These are phyloP conservation scores for Aspergillus proliferans DNA, from an alignment of 2,329 filamentous ascomycete genomes.

Conservation along the genomic window DNA sequence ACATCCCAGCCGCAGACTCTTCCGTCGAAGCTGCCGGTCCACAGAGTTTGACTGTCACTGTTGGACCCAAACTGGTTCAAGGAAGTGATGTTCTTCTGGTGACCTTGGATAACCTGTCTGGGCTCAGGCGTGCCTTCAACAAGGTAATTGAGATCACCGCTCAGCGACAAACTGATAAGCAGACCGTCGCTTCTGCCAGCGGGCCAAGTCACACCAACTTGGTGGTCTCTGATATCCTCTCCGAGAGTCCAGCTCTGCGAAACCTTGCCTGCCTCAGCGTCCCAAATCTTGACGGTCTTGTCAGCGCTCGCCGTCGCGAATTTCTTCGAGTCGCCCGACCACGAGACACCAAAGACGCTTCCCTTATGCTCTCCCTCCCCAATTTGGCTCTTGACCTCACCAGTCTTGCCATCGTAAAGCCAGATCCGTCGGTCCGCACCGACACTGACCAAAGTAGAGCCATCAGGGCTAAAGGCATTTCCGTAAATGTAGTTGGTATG, in stretches of 20 bases:
- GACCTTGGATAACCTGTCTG: slow-evolving; percentile 69
- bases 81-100: slow-evolving; percentile 86
- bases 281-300: slow-evolving; percentile 92
- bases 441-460: slow-evolving; percentile 72
- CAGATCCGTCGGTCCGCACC: slow-evolving; percentile 90
- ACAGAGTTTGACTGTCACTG: slow-evolving; percentile 56
- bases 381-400: slow-evolving; percentile 70
- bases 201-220: slow-evolving; percentile 91
- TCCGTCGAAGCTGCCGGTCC: slow-evolving; percentile 90
- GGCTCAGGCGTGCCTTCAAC: slow-evolving; percentile 64
- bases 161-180: slow-evolving; percentile 82
- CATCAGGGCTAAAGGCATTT: slow-evolving; percentile 84
- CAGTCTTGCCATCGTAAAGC: slow-evolving; percentile 93
- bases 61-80: slow-evolving; percentile 52
- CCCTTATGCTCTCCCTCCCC: slow-evolving; percentile 72
- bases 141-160: slow-evolving; percentile 86
- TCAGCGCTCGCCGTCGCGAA: slow-evolving; percentile 91
- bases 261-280: slow-evolving; percentile 69
- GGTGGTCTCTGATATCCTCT: slow-evolving; percentile 71
- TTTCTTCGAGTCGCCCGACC: slow-evolving; percentile 77
- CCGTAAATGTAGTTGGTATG: slow-evolving; percentile 88
- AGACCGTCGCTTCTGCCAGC: slow-evolving; percentile 74
- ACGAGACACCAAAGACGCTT: slow-evolving; percentile 86
- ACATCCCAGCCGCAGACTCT: slow-evolving; percentile 80
- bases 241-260: slow-evolving; percentile 82